A percentile compares a stretch with the other conserved stretches of the same genome.
These are phyloP conservation scores for Schizosaccharomyces versatilis DNA, from an alignment of 1,139 yeast species.

Conservation along the genomic window DNA sequence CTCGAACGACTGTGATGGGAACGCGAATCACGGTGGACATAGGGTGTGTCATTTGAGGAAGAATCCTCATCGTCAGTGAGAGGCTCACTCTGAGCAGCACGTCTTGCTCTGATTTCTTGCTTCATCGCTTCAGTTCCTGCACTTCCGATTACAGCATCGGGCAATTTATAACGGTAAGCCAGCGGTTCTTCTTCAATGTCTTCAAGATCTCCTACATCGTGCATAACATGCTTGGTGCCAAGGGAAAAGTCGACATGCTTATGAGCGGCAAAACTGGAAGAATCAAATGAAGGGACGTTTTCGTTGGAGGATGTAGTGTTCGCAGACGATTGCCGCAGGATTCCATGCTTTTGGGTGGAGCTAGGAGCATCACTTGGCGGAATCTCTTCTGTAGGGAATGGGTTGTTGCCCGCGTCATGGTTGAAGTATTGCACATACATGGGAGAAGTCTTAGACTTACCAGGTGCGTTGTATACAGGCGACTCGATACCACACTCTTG, in stretches of 20 bases:
- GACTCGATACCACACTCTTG: slow-evolving; percentile 9
- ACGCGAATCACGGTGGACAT: too few relatives aligned
- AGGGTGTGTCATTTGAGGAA: too few relatives aligned
- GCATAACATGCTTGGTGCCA: neutral
- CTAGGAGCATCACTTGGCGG: neutral
- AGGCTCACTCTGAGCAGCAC: neutral
- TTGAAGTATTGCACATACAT: slow-evolving; percentile 4
- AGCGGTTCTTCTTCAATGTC: neutral
- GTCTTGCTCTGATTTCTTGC: neutral
- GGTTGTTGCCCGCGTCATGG: neutral
- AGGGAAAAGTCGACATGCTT: neutral
- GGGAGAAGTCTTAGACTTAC: slow-evolving; percentile 7
- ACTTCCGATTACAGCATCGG: neutral
- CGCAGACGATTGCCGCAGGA: neutral
- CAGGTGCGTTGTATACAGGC: slow-evolving; percentile 8
- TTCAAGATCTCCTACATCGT: neutral
- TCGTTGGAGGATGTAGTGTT: neutral
- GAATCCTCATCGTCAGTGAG: too few relatives aligned
- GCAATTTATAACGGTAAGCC: neutral
- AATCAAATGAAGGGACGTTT: neutral
- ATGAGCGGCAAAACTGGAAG: neutral
- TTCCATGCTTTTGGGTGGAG: neutral
- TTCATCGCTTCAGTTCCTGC: neutral
- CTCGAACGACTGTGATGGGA: too few relatives aligned
- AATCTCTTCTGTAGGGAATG: neutral